Conservation (phyloP, 176 grass and related monocot genomes). For the Eragrostis curvula region DNA sequence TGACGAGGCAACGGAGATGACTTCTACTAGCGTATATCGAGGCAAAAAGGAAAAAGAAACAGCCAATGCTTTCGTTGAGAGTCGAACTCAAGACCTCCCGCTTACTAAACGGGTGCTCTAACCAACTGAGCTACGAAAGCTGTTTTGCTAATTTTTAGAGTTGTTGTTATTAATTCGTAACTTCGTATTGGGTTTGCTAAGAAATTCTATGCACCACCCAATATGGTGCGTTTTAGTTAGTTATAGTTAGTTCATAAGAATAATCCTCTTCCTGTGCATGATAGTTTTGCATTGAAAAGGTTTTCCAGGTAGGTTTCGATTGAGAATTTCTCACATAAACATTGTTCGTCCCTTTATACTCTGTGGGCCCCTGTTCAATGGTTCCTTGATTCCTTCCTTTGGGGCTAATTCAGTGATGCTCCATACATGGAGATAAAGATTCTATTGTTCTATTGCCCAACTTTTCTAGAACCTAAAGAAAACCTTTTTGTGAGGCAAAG, state of each 20-base stretch:
- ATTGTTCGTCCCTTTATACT: constrained; percentile 45
- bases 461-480: constrained; percentile 32
- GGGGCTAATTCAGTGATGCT: constrained; percentile 52
- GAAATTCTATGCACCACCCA: no score
- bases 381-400: constrained; percentile 66
- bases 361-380: constrained; percentile 12
- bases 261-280: no score
- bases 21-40: no score
- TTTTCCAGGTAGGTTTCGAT: background rate
- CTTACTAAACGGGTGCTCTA: constrained; percentile 99
- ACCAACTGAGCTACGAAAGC: constrained; percentile 98
- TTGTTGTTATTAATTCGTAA: no score
- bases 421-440: constrained; percentile 47
- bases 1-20: no score
- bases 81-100: constrained; percentile 94
- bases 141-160: background rate
- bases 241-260: no score
- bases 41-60: no score
- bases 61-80: constrained; percentile 77
- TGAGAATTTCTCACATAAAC: constrained; percentile 22
- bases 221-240: no score
- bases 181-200: no score
- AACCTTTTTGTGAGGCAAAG: background rate
- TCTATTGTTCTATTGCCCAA: background rate
- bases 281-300: background rate